Evolutionary conservation across 1,139 yeast genomes (phyloP), one percentile per base, ranked within the genome.

Genomic region (Barnettozyma hawaiiensis): DNA sequence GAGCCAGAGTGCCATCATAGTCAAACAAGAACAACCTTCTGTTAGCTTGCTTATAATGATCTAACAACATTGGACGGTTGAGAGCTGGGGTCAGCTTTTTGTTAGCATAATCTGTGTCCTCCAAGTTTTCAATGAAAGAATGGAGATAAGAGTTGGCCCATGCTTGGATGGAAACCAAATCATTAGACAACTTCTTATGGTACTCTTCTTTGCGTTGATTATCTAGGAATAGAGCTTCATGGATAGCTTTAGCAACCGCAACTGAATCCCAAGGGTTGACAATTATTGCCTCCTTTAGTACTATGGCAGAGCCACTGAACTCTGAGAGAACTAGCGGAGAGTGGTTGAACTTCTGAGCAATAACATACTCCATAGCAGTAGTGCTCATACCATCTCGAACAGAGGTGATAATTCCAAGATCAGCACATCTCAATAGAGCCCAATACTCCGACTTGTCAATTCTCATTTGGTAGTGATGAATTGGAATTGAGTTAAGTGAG

Each of bases 221-320:
- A 9, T 76, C 54, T 75, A 83, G 70, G 22, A 61, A 52, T 34
- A 92, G 70, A 40, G 90, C 76, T 44, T 76, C 78, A 59, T 89
- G 72, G 42, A 94, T 83, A 7, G 94, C 76, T 54, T 80, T 84
- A 1, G 98, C 94, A 31, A 90, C 92, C 5, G 95, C 96, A 23
- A 86, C 92, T 0, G 94, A 73, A 64, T 92, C 97, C 96, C 97
- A 92, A 12, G 99, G 99, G 56, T 92, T 94, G 31, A 92, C 95
- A 52, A 85, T 77, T 39, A 85, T 73, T 1, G 96, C 87, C 49
- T 86, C 95, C 39, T 73, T 73, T 44, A 92, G 67, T 2, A 85
- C 82, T 4, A 90, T 76, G 0, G 96, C 85, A 3, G 95, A 82
- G 40, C 98, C 99, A 36, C 96, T 85, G 58, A 92, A 92, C 65